Percentiles rank a stretch among this genome's conserved stretches.
Evolutionary conservation across 2,329 filamentous ascomycete genomes (phyloP).

Genomic region (Pyrenophora graminea): DNA sequence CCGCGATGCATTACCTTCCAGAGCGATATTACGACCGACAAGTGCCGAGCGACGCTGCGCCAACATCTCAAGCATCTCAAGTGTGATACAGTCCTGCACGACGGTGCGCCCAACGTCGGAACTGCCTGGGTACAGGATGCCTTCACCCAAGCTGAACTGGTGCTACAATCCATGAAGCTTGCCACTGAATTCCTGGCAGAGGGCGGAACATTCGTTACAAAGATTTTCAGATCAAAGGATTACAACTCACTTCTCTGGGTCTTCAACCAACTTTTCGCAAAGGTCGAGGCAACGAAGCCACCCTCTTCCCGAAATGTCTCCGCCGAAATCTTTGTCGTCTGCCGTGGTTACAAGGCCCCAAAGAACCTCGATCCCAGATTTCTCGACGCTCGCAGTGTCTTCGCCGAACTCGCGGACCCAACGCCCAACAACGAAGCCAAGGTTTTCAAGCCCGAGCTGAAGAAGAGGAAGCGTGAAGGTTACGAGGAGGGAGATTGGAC

Average conservation of each 20-base stretch:
- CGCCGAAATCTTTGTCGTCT: slow-evolving; percentile 98
- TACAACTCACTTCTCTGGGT: slow-evolving; percentile 97
- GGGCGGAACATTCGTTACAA: slow-evolving; percentile 90
- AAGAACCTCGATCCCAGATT: slow-evolving; percentile 92
- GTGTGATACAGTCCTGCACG: slow-evolving; percentile 91
- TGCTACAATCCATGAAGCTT: slow-evolving; percentile 86
- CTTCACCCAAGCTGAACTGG: slow-evolving; percentile 94
- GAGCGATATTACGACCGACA: slow-evolving; percentile 96
- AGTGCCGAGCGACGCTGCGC: slow-evolving; percentile 87
- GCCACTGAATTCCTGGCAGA: slow-evolving; percentile 85
- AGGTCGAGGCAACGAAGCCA: slow-evolving; percentile 96
- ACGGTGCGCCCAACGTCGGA: slow-evolving; percentile 97
- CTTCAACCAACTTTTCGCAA: slow-evolving; percentile 92
- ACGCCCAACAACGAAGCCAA: slow-evolving; percentile 96
- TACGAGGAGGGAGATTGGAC: slow-evolving; percentile 96
- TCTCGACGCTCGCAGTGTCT: slow-evolving; percentile 85
- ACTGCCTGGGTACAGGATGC: slow-evolving; percentile 98
- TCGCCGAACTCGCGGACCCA: slow-evolving; percentile 84
- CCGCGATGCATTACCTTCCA: slow-evolving; percentile 94
- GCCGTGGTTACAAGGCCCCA: slow-evolving; percentile 90
- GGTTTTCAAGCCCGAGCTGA: slow-evolving; percentile 95
- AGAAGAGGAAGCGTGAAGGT: slow-evolving; percentile 96
- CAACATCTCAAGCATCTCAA: slow-evolving; percentile 95
- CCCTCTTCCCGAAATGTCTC: slow-evolving; percentile 95
- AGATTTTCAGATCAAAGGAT: slow-evolving; percentile 96